phyloP scores from a whole-genome alignment of 129 eudicot genomes.

The Gnaphalium uliginosum region DNA sequence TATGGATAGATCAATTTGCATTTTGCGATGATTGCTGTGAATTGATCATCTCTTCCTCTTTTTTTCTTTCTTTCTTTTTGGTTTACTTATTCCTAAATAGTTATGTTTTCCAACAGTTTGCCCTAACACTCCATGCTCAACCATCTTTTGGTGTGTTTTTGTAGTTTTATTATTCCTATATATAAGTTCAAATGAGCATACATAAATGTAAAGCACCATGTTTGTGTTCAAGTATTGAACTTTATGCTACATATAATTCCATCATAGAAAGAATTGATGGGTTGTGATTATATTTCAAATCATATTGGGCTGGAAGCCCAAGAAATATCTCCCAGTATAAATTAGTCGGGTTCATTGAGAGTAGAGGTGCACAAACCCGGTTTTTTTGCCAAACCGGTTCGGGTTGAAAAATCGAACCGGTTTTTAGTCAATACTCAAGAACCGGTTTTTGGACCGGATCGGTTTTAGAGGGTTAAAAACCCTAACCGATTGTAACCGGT shows the following conservation, averaged over 20 bases:
- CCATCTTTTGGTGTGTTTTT: background rate
- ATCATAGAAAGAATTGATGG: background rate
- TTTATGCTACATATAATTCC: background rate
- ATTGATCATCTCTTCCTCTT: background rate
- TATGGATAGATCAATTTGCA: background rate
- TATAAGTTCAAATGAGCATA: background rate
- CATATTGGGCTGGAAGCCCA: background rate
- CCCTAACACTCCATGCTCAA: background rate
- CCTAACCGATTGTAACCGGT: no score
- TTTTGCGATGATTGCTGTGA: background rate
- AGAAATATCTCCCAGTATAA: background rate
- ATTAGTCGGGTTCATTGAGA: background rate
- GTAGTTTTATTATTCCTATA: background rate
- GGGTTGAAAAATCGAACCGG: no score
- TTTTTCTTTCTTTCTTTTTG: background rate
- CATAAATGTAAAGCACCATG: constrained; percentile 3
- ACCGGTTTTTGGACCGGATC: no score
- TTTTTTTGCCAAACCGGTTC: no score
- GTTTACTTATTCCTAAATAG: background rate
- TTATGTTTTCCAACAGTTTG: no score
- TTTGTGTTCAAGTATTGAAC: background rate
- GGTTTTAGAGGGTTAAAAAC: no score
- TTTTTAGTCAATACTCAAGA: no score
- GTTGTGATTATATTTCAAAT: background rate
- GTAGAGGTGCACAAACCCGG: no score